These are phyloP conservation scores for Trametes hirsuta DNA, from an alignment of 1,284 basidiomycete species.

Conservation along the genomic window DNA sequence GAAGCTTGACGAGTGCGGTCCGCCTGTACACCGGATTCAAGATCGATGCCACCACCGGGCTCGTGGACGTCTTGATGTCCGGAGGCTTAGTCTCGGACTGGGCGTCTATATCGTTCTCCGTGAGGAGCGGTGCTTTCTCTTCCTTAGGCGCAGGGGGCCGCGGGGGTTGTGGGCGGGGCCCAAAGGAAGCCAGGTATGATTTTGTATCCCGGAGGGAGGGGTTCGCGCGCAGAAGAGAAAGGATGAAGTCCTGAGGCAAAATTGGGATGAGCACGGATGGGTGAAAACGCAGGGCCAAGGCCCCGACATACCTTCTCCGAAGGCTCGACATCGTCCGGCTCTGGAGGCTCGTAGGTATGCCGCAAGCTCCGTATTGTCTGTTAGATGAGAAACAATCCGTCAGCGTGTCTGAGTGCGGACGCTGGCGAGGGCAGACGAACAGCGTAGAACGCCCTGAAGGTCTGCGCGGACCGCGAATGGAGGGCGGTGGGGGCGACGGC, in stretches of 20 bases:
- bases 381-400: neutral
- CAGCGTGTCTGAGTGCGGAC: neutral
- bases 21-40: conserved; percentile 82
- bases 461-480: conserved; percentile 35
- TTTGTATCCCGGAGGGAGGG: conserved; percentile 92
- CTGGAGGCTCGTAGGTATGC: conserved; percentile 38
- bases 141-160: conserved; percentile 27
- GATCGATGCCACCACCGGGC: conserved; percentile 78
- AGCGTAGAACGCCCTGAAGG: conserved; percentile 65
- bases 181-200: conserved; percentile 89
- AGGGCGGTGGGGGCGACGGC: conserved; percentile 6
- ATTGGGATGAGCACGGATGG: neutral
- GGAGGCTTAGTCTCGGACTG: conserved; percentile 28
- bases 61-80: conserved; percentile 38
- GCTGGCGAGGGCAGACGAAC: conserved; percentile 40
- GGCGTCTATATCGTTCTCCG: conserved; percentile 24
- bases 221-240: conserved; percentile 92
- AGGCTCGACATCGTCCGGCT: conserved; percentile 50
- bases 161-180: conserved; percentile 46
- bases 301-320: conserved; percentile 51
- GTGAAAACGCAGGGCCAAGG: neutral
- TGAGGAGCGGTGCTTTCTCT: conserved; percentile 11
- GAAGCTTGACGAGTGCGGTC: conserved; percentile 95
- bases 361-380: conserved; percentile 56
- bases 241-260: conserved; percentile 84